These are phyloP conservation scores for Mycena citricolor DNA, from an alignment of 1,284 basidiomycete genomes.

Conservation along the genomic window DNA sequence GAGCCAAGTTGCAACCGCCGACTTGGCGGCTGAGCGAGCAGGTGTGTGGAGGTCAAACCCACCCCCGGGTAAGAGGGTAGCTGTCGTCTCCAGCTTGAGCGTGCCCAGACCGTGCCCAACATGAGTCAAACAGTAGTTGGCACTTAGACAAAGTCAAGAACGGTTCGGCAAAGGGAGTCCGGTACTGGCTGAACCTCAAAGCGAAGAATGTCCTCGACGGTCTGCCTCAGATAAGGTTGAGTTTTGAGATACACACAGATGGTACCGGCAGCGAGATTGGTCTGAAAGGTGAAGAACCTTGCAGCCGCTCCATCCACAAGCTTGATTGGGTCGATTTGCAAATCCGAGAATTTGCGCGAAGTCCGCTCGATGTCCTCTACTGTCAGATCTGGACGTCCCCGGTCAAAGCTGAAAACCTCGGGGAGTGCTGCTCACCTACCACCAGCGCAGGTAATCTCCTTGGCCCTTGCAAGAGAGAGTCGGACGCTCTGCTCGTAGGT, in stretches of 20 bases:
- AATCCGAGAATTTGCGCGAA: constrained; percentile 11
- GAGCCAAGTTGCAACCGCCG: constrained; percentile 9
- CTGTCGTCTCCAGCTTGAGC: constrained; percentile 41
- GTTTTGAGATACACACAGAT: not conserved
- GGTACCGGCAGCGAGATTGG: constrained; percentile 4
- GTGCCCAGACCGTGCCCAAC: constrained; percentile 43
- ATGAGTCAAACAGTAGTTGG: constrained; percentile 26
- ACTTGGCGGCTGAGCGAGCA: constrained; percentile 37
- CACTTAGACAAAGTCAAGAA: constrained; percentile 3
- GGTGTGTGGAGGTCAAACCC: constrained; percentile 39
- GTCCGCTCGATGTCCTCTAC: no score
- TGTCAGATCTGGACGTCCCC: no score
- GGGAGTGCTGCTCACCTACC: no score
- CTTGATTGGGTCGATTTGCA: constrained; percentile 3
- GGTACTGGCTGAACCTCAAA: not conserved
- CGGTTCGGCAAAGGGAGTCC: no score
- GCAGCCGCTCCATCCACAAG: constrained; percentile 2
- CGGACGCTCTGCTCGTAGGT: no score
- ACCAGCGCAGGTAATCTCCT: no score
- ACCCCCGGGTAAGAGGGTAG: constrained; percentile 34
- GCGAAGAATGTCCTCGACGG: constrained; percentile 3
- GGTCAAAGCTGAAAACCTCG: no score
- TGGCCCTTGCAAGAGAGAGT: no score
- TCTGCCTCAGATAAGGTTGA: not conserved
- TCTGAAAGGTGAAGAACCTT: constrained; percentile 1